phyloP scores from a whole-genome alignment of 2,329 filamentous ascomycete species.

The Tolypocladium cylindrosporum region DNA sequence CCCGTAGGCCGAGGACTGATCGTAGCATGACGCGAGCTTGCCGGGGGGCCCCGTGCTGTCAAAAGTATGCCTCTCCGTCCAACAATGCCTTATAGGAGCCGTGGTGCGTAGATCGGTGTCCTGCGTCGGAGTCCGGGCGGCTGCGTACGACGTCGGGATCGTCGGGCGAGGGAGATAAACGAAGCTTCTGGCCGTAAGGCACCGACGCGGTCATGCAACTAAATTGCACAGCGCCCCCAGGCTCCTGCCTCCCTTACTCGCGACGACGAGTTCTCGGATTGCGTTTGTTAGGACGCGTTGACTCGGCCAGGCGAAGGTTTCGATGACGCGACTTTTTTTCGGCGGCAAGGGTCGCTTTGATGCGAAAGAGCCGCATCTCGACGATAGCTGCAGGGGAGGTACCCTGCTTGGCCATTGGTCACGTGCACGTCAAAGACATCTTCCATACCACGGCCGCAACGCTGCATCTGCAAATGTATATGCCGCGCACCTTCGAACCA shows the following conservation, averaged over 20 bases:
- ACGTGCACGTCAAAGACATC: neutral
- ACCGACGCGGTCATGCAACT: neutral
- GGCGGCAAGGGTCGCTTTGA: neutral
- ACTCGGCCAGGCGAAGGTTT: neutral
- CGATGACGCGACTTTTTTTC: neutral
- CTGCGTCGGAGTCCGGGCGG: neutral
- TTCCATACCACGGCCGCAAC: neutral
- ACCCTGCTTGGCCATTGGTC: neutral
- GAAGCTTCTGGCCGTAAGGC: neutral
- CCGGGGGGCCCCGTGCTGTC: neutral
- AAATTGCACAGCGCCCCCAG: neutral
- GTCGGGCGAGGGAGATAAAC: constrained; percentile 2
- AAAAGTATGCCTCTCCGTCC: neutral
- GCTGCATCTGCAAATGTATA: neutral
- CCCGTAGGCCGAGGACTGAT: constrained; percentile 13
- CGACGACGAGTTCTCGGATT: neutral
- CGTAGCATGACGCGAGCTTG: constrained; percentile 13
- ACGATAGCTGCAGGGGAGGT: neutral
- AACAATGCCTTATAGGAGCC: too few species aligned
- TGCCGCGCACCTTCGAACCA: neutral
- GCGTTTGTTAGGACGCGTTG: neutral
- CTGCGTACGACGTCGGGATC: neutral
- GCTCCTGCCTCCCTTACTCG: neutral
- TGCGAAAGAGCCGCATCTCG: neutral
- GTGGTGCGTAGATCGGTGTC: neutral